These are phyloP conservation scores for Fusarium brevicatenulatum DNA, from an alignment of 2,329 filamentous ascomycete genomes.

Conservation along the genomic window DNA sequence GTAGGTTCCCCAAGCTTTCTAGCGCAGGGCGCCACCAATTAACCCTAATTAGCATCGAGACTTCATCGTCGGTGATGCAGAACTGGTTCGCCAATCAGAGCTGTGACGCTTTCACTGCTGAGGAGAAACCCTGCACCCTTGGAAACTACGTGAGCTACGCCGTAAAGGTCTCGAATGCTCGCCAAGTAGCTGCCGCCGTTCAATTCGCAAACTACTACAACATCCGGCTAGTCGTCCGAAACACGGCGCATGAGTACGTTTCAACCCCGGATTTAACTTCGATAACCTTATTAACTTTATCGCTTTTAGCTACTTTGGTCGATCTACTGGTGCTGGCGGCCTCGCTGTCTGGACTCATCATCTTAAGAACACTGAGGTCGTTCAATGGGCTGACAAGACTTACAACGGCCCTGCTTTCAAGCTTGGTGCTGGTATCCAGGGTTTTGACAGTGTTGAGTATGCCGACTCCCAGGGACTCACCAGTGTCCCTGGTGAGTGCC, in stretches of 20 bases:
- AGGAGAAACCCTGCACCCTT: conserved; percentile 52
- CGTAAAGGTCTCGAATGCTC: conserved; percentile 46
- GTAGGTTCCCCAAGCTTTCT: conserved; percentile 46
- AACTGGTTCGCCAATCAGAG: conserved; percentile 51
- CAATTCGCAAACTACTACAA: conserved; percentile 52
- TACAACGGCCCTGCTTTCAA: conserved; percentile 3
- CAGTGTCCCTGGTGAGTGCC: conserved; percentile 56
- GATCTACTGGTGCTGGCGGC: conserved; percentile 53
- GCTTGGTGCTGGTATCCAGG: conserved; percentile 64
- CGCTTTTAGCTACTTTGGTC: conserved; percentile 42
- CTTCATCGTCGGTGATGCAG: conserved; percentile 54
- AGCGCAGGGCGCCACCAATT: neutral
- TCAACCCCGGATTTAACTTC: neutral
- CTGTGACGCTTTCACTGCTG: conserved; percentile 52
- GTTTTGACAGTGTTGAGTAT: conserved; percentile 54
- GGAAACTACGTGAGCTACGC: conserved; percentile 56
- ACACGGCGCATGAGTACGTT: conserved; percentile 45
- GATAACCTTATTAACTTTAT: neutral
- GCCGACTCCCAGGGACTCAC: neutral
- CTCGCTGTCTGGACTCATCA: conserved; percentile 53
- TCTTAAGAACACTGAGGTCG: conserved; percentile 54
- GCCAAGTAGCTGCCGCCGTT: conserved; percentile 49
- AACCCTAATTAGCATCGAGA: conserved; percentile 43
- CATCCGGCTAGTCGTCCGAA: conserved; percentile 50
- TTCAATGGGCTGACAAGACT: conserved; percentile 19